A percentile compares a stretch with the other conserved stretches of the same genome.
phyloP scores from a whole-genome alignment of 129 eudicot genomes.

The Calendula officinalis region DNA sequence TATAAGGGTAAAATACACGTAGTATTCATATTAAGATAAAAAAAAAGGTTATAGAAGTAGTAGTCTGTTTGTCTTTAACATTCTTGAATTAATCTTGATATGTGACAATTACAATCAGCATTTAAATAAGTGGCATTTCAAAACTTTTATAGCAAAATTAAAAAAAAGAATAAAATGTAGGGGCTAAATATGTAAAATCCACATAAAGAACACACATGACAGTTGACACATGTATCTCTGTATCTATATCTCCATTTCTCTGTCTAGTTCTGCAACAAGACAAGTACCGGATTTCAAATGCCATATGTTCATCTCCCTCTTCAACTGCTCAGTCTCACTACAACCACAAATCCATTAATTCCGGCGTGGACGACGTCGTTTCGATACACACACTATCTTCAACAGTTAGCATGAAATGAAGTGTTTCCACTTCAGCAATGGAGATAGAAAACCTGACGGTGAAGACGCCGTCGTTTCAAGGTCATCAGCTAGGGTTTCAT shows the following conservation, averaged over 20 bases:
- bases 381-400: neutral
- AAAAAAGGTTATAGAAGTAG: no score
- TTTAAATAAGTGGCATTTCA: no score
- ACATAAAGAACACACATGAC: no score
- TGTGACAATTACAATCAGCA: no score
- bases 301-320: neutral
- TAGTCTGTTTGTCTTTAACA: no score
- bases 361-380: neutral
- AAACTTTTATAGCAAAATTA: no score
- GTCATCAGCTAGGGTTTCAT: conserved; percentile 11
- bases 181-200: no score
- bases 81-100: no score
- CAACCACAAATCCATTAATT: neutral
- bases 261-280: conserved; percentile 7
- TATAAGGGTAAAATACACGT: no score
- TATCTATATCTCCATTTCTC: conserved; percentile 4
- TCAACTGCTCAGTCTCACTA: neutral
- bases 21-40: no score
- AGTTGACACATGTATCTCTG: no score
- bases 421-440: conserved; percentile 13
- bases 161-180: no score
- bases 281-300: conserved; percentile 14
- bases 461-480: neutral
- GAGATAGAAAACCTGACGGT: neutral
- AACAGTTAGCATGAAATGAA: neutral